Evolutionary conservation across 257 asterid species (phyloP).

Genomic region (Thymus quinquecostatus): DNA sequence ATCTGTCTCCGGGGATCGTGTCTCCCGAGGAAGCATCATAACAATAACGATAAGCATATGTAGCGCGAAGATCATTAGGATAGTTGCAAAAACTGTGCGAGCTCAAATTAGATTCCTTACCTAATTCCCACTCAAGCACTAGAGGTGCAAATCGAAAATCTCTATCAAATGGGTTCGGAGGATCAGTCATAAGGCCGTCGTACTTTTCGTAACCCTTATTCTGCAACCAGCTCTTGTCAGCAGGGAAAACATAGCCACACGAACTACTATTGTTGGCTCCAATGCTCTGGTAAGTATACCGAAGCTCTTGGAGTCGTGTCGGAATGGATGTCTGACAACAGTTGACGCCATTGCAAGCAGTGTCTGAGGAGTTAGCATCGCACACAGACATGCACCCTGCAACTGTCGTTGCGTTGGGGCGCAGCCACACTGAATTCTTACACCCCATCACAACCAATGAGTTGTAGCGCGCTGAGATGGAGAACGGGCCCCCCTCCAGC

Average conservation of each 20-base stretch:
- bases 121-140: constrained; percentile 45
- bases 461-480: constrained; percentile 29
- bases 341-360: constrained; percentile 38
- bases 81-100: not conserved
- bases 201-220: not conserved
- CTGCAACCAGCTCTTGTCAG: constrained; percentile 28
- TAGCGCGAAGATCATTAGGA: too few relatives aligned
- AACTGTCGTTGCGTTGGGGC: not conserved
- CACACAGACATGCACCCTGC: constrained; percentile 43
- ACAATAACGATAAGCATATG: too few relatives aligned
- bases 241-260: constrained; percentile 43
- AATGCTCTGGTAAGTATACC: constrained; percentile 14
- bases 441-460: constrained; percentile 35
- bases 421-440: constrained; percentile 25
- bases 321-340: constrained; percentile 41
- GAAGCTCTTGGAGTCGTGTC: constrained; percentile 1
- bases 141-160: constrained; percentile 29
- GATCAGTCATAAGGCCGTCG: constrained; percentile 16
- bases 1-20: too few relatives aligned
- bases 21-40: not conserved
- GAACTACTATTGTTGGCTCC: not conserved
- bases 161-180: constrained; percentile 23
- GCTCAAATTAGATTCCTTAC: too few relatives aligned
- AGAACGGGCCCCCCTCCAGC: constrained; percentile 32
- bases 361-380: constrained; percentile 5